Percentiles rank a stretch among this genome's conserved stretches.
phyloP scores from a whole-genome alignment of 768 basidiomycete genomes.

The Kwoniella europaea region DNA sequence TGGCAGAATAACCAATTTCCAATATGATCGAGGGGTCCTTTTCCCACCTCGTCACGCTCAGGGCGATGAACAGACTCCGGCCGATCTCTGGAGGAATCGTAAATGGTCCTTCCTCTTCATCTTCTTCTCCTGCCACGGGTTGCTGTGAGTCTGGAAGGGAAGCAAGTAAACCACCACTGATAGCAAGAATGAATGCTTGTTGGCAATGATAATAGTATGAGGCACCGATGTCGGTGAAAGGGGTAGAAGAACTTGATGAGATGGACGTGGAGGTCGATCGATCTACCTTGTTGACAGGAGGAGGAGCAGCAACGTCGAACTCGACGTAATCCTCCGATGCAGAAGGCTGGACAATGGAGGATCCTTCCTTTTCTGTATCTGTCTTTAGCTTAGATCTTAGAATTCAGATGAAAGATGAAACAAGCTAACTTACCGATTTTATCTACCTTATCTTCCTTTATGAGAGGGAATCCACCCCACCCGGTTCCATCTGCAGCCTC shows the following conservation, averaged over 20 bases:
- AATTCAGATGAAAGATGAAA: too few relatives aligned
- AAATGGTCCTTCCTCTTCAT: neutral
- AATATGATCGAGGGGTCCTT: slow-evolving; percentile 40
- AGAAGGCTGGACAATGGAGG: neutral
- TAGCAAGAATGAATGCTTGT: slow-evolving; percentile 43
- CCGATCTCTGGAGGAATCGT: slow-evolving; percentile 30
- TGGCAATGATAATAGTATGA: slow-evolving; percentile 41
- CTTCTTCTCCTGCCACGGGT: slow-evolving; percentile 2
- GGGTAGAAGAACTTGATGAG: neutral
- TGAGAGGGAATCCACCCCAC: slow-evolving; percentile 43
- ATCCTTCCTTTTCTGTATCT: neutral
- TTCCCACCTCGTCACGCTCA: slow-evolving; percentile 50
- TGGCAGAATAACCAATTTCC: slow-evolving; percentile 52
- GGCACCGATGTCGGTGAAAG: slow-evolving; percentile 5
- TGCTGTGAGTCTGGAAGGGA: slow-evolving; percentile 10
- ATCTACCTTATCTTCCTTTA: neutral
- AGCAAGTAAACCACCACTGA: slow-evolving; percentile 36
- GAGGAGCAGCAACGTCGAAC: neutral
- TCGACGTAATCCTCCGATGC: neutral
- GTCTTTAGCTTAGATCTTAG: neutral
- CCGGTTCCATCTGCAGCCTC: slow-evolving; percentile 19
- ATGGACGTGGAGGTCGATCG: neutral
- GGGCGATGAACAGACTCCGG: slow-evolving; percentile 45
- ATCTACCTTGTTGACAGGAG: neutral
- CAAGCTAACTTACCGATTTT: neutral